Conservation (phyloP, 306 rosid genomes). For the Canavalia gladiata region DNA sequence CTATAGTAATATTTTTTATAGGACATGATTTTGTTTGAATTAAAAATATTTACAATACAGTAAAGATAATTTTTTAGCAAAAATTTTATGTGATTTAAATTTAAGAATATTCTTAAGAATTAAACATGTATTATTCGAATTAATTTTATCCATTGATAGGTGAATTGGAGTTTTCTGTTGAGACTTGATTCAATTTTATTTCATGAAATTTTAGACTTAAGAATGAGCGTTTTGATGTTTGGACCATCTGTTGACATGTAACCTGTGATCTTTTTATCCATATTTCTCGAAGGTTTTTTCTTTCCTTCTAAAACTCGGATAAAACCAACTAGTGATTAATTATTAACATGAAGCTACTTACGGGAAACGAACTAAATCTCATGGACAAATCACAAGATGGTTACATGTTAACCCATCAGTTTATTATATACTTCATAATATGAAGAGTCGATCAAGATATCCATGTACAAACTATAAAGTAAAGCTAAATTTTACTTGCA, state of each 20-base stretch:
- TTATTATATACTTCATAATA: constrained; percentile 30
- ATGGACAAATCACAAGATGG: background rate
- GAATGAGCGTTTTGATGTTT: background rate
- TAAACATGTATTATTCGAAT: too few relatives aligned
- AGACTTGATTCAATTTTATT: background rate
- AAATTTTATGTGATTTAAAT: too few relatives aligned
- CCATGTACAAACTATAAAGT: background rate
- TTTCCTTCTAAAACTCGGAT: background rate
- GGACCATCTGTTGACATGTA: background rate
- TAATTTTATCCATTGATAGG: background rate
- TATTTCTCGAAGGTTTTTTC: background rate
- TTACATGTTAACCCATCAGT: constrained; percentile 1
- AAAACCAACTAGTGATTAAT: background rate
- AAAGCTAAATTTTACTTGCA: background rate
- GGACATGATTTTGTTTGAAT: too few relatives aligned
- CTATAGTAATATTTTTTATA: too few relatives aligned
- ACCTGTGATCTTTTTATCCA: background rate
- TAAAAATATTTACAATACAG: too few relatives aligned
- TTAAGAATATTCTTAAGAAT: too few relatives aligned
- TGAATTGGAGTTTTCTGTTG: background rate
- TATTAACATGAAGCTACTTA: background rate
- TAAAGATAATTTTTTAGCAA: too few relatives aligned
- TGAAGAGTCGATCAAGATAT: constrained; percentile 14
- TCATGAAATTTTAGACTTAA: background rate
- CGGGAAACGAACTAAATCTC: background rate